Evolutionary conservation across 305 asterid genomes (phyloP).

Genomic region (Fraxinus dipetala): DNA sequence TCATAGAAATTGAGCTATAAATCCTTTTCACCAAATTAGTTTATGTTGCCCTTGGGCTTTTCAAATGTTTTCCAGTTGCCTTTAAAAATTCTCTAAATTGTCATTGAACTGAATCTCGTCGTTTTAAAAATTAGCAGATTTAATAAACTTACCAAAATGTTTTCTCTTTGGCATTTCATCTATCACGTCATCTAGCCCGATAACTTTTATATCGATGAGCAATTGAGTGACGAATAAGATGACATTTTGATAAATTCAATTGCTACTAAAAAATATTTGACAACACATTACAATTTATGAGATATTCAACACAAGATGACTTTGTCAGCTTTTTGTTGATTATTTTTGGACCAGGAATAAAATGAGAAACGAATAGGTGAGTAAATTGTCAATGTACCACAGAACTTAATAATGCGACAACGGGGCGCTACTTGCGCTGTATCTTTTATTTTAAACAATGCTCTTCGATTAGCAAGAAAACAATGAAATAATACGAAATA

Average conservation of each 20-base stretch:
- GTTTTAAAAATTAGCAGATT: not conserved
- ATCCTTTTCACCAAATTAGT: not conserved
- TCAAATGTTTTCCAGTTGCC: not conserved
- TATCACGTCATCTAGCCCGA: not conserved
- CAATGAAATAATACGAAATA: not conserved
- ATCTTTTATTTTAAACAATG: not conserved
- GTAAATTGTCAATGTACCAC: not conserved
- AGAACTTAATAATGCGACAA: not conserved
- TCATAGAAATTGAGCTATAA: not conserved
- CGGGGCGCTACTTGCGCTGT: not conserved
- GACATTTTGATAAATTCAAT: not conserved
- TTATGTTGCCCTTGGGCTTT: not conserved
- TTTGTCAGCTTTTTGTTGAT: not conserved
- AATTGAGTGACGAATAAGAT: not conserved
- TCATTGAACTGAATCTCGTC: not conserved
- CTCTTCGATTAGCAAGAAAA: not conserved
- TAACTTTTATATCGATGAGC: not conserved
- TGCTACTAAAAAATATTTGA: not conserved
- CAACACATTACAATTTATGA: not conserved
- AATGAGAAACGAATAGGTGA: not conserved
- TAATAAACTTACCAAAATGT: not conserved
- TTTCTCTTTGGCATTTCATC: not conserved
- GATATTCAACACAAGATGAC: not conserved
- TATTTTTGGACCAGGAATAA: not conserved
- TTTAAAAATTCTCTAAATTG: too few relatives aligned